Base-by-base conservation (phyloP, 2,329 filamentous ascomycete species). In the Fusarium drepaniforme region DNA sequence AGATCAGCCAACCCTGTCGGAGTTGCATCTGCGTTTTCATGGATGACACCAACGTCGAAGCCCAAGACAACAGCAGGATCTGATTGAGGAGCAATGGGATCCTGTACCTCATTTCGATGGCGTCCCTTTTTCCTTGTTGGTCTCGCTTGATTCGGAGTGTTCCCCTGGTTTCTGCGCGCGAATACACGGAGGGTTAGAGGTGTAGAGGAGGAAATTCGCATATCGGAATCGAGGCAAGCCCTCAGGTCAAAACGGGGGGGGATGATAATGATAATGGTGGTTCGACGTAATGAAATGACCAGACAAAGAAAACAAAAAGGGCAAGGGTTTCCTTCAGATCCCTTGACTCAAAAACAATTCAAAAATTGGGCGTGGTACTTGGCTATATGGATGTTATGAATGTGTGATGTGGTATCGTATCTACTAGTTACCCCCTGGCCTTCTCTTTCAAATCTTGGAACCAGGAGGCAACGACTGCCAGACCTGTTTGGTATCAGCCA, bases 21-120 rank as follows among this genome's bases (percentile, higher is more conserved):
- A 11, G 94, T 94, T n/a, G 96, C 94, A 16, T 97, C 94, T 68
- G 96, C 96, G 4, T 98, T 98, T 85, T 93, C 94, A 15, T 98
- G 96, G 96, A 92, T 98, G 86, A 96, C 93, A 58, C 84, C 88
- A 46, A 75, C 82, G 21, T 81, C 80, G 61, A 83, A 86, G 56
- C 58, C 79, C 38, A 83, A 82, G 75, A 80, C 85, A 12, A 76
- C 83, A 7, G 73, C 81, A 28, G 81, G 81, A 16, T 75, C 74
- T 25, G 77, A 79, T 16, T 78, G 68, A 61, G 58, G 49, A 51
- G 16, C 28, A 9, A n/a, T 18, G 18, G 25, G 3, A 25, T 23
- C 8, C 58, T 61, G 5, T 6, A 30, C 56, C 18, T 63, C 16
- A 57, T 33, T 56, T 58, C 42, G 8, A 57, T 42, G 49, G 37